Evolutionary conservation across 768 basidiomycete species (phyloP).

Genomic region (Agaricus subrufescens): DNA sequence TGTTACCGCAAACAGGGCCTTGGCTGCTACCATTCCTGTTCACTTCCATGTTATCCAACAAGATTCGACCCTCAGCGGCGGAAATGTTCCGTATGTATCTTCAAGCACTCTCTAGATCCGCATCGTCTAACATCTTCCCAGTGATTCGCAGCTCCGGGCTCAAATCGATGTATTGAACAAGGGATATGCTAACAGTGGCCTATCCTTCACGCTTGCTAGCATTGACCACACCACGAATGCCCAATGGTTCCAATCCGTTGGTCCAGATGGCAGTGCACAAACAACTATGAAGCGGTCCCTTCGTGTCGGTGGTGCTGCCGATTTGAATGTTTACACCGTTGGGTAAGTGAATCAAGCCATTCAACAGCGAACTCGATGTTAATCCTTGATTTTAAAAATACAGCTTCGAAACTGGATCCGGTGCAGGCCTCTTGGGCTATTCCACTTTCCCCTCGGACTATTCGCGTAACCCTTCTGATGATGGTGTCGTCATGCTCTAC

Average conservation of each 20-base stretch:
- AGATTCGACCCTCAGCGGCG: slow-evolving; percentile 26
- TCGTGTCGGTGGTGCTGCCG: slow-evolving; percentile 32
- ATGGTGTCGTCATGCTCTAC: slow-evolving; percentile 42
- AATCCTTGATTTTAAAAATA: not conserved
- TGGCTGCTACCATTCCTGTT: slow-evolving; percentile 15
- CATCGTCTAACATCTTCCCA: slow-evolving; percentile 10
- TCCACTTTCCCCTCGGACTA: slow-evolving; percentile 48
- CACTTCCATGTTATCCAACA: slow-evolving; percentile 29
- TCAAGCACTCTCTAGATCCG: not conserved
- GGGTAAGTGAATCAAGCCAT: slow-evolving; percentile 26
- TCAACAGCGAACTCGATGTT: not conserved
- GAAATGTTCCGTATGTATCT: slow-evolving; percentile 33
- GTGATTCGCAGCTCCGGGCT: slow-evolving; percentile 29
- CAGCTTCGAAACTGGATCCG: slow-evolving; percentile 33
- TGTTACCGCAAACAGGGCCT: not conserved
- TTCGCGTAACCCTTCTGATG: slow-evolving; percentile 34
- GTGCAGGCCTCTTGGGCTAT: slow-evolving; percentile 46
- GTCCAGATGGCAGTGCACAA: slow-evolving; percentile 29
- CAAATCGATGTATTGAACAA: slow-evolving; percentile 39
- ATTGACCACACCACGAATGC: slow-evolving; percentile 38
- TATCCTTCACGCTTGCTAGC: slow-evolving; percentile 33
- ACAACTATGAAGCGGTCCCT: slow-evolving; percentile 44
- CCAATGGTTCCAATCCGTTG: slow-evolving; percentile 44
- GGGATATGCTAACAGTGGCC: slow-evolving; percentile 31
- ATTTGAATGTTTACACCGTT: slow-evolving; percentile 49